Conservation (phyloP, 768 basidiomycete species). For the Pulveroboletus sp. region DNA sequence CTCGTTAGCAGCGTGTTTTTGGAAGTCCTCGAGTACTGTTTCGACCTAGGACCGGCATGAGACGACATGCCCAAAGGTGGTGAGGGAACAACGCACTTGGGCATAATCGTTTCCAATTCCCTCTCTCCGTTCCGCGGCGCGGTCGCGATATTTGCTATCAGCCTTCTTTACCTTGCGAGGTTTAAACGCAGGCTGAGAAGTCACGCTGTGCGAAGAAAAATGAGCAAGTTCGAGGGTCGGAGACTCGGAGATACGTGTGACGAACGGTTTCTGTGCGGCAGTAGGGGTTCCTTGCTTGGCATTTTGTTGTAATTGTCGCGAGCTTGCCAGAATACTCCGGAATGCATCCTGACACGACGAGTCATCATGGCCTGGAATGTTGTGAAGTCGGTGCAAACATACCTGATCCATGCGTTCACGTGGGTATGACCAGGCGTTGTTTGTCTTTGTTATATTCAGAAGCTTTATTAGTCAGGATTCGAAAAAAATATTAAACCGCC, state of each 20-base stretch:
- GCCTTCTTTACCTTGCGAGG: slow-evolving; percentile 75
- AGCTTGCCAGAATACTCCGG: slow-evolving; percentile 44
- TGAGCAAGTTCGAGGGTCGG: neutral
- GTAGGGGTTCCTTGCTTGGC: slow-evolving; percentile 3
- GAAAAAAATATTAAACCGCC: too few relatives aligned
- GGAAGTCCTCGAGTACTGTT: slow-evolving; percentile 79
- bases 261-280: slow-evolving; percentile 16
- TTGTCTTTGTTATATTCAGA: slow-evolving; percentile 28
- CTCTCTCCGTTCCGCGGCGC: slow-evolving; percentile 68
- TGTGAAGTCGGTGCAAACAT: neutral
- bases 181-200: slow-evolving; percentile 67
- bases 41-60: slow-evolving; percentile 52
- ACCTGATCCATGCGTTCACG: slow-evolving; percentile 29
- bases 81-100: slow-evolving; percentile 41
- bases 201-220: slow-evolving; percentile 37
- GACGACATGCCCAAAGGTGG: neutral
- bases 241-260: neutral
- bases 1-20: slow-evolving; percentile 56
- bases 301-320: slow-evolving; percentile 22
- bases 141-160: slow-evolving; percentile 63
- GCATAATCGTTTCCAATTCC: slow-evolving; percentile 75
- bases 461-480: slow-evolving; percentile 9
- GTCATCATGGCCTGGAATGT: neutral
- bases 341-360: slow-evolving; percentile 53
- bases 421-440: slow-evolving; percentile 25